These are phyloP conservation scores for Pontederia crassipes DNA, from an alignment of 176 grass and related monocot species.

Conservation along the genomic window DNA sequence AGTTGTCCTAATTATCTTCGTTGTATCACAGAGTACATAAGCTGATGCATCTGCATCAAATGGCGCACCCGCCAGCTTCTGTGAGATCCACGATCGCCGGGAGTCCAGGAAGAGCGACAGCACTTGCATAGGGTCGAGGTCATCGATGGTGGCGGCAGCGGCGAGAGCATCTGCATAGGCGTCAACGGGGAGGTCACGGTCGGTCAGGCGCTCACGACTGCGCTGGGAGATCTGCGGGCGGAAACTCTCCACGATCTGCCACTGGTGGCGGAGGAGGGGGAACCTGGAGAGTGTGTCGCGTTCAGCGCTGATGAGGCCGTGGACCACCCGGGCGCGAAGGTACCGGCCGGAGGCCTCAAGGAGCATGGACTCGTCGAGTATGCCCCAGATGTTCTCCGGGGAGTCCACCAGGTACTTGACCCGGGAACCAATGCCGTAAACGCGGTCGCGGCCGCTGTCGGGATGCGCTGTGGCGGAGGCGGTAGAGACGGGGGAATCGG, in stretches of 20 bases:
- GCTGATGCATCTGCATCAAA: constrained; percentile 49
- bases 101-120: constrained; percentile 64
- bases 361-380: constrained; percentile 78
- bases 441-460: constrained; percentile 33
- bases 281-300: constrained; percentile 46
- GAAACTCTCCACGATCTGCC: constrained; percentile 87
- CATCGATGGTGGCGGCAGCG: constrained; percentile 50
- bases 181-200: constrained; percentile 45
- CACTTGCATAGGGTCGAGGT: constrained; percentile 51
- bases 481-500: constrained; percentile 45
- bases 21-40: constrained; percentile 61
- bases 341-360: constrained; percentile 84
- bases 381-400: constrained; percentile 98
- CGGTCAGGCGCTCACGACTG: constrained; percentile 60
- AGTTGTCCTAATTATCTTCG: constrained; percentile 48
- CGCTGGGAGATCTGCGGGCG: constrained; percentile 74
- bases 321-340: constrained; percentile 57
- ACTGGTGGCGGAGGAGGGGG: constrained; percentile 74
- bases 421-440: constrained; percentile 59
- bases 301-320: constrained; percentile 48
- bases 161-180: constrained; percentile 84
- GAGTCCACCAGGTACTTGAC: constrained; percentile 97
- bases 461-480: constrained; percentile 17
- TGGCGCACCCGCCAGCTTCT: constrained; percentile 34
- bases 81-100: constrained; percentile 71